A percentile compares a stretch with the other conserved stretches of the same genome.
Conservation (phyloP, 2,329 filamentous ascomycete genomes). For the Alternaria conjuncta region DNA sequence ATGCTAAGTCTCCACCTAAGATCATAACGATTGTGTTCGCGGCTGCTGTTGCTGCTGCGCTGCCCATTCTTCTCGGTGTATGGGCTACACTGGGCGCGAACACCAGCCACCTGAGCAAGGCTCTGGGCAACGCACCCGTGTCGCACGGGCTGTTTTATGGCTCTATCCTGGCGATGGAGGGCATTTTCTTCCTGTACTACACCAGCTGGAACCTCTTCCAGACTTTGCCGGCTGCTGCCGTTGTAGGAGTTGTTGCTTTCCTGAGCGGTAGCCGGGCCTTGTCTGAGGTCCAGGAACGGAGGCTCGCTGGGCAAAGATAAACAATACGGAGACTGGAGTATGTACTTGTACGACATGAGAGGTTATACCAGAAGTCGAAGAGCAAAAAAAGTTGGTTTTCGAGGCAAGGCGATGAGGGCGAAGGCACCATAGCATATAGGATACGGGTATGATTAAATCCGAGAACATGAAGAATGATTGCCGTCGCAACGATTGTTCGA, state of each 20-base stretch:
- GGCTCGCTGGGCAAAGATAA: constrained; percentile 75
- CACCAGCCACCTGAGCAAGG: constrained; percentile 75
- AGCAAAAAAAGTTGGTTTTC: too few relatives aligned
- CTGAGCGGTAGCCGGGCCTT: constrained; percentile 89
- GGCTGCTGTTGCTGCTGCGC: constrained; percentile 71
- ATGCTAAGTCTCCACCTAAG: constrained; percentile 80
- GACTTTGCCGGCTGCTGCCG: constrained; percentile 73
- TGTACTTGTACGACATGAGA: too few relatives aligned
- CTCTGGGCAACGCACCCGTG: constrained; percentile 76
- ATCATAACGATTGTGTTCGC: constrained; percentile 81
- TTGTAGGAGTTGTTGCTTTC: constrained; percentile 75
- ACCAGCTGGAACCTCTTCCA: constrained; percentile 91
- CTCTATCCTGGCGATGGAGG: constrained; percentile 86
- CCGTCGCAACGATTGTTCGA: too few relatives aligned
- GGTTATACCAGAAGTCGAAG: too few relatives aligned
- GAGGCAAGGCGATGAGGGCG: too few relatives aligned
- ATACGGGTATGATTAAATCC: too few relatives aligned
- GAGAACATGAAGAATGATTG: too few relatives aligned
- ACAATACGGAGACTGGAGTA: too few relatives aligned
- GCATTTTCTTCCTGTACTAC: constrained; percentile 94
- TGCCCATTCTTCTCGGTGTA: constrained; percentile 74
- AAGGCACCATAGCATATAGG: too few relatives aligned
- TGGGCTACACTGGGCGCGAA: constrained; percentile 88
- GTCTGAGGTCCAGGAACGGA: constrained; percentile 88
- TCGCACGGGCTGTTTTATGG: constrained; percentile 86